Evolutionary conservation across 1,284 basidiomycete genomes (phyloP).

Genomic region (Tylopilus sp.): DNA sequence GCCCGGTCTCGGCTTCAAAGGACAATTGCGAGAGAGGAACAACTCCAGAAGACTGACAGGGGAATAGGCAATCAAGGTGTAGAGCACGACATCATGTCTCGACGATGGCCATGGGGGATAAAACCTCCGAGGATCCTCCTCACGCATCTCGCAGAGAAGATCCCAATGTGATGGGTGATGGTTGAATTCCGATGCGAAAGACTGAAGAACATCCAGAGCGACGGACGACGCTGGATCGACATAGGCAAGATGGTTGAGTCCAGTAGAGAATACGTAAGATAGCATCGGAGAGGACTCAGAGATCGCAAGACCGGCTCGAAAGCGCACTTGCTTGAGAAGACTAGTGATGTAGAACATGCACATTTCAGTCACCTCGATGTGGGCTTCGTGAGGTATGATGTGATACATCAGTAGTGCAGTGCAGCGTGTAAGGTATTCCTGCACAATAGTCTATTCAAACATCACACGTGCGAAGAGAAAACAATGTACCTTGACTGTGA

Average conservation of each 20-base stretch:
- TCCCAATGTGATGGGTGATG: conserved; percentile 2
- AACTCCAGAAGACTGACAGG: not conserved
- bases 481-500: conserved; percentile 10
- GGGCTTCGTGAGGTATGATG: conserved; percentile 1
- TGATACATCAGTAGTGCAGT: not conserved
- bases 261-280: conserved; percentile 5
- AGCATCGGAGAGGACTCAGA: conserved; percentile 6
- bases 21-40: not conserved
- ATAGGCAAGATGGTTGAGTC: conserved; percentile 11
- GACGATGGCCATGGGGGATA: not conserved
- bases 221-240: not conserved
- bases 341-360: conserved; percentile 10
- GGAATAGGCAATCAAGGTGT: not conserved
- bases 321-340: not conserved
- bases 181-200: conserved; percentile 1
- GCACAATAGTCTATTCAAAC: not conserved
- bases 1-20: not conserved
- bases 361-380: not conserved
- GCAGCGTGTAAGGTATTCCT: conserved; percentile 11
- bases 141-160: not conserved
- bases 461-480: not conserved
- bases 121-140: not conserved
- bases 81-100: not conserved
- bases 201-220: not conserved
- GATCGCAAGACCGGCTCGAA: not conserved